A percentile compares a stretch with the other conserved stretches of the same genome.
Evolutionary conservation across 192 early-diverging fungal genomes (phyloP).

Genomic region (Backusella sp.): DNA sequence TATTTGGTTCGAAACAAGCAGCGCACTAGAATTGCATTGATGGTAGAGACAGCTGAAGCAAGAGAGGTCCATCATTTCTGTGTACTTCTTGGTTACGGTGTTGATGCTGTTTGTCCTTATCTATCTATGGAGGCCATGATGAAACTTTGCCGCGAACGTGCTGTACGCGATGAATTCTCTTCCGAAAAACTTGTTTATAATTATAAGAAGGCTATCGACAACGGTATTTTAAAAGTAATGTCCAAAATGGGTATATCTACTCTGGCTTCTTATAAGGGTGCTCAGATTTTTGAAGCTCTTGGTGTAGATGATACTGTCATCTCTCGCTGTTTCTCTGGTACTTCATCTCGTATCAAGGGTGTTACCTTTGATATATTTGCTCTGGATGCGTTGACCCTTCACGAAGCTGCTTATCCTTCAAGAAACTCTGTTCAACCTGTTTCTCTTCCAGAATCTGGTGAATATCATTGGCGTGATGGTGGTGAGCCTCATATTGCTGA

Average conservation of each 20-base stretch:
- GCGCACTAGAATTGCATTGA: conserved; percentile 84
- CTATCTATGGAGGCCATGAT: conserved; percentile 87
- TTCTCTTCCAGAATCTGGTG: conserved; percentile 87
- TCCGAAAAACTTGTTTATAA: conserved; percentile 75
- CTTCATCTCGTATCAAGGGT: conserved; percentile 94
- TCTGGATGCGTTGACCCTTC: conserved; percentile 82
- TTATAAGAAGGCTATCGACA: conserved; percentile 85
- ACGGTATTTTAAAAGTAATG: conserved; percentile 99
- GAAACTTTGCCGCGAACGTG: conserved; percentile 85
- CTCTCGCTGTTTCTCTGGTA: conserved; percentile 91
- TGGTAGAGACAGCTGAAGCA: conserved; percentile 92
- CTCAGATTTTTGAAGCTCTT: conserved; percentile 98
- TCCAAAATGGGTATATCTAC: conserved; percentile 99
- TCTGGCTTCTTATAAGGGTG: conserved; percentile 96
- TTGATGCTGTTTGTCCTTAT: conserved; percentile 94
- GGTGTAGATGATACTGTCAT: conserved; percentile 90
- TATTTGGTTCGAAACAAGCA: conserved; percentile 86
- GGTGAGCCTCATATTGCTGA: conserved; percentile 93
- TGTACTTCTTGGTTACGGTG: conserved; percentile 93
- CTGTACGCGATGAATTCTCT: conserved; percentile 61
- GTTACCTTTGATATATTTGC: conserved; percentile 81
- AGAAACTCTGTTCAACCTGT: conserved; percentile 62
- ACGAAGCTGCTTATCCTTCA: conserved; percentile 80
- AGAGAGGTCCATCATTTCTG: conserved; percentile 96
- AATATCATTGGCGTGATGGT: conserved; percentile 97